Conservation (phyloP, 768 basidiomycete genomes). For the Hericium alpestre region DNA sequence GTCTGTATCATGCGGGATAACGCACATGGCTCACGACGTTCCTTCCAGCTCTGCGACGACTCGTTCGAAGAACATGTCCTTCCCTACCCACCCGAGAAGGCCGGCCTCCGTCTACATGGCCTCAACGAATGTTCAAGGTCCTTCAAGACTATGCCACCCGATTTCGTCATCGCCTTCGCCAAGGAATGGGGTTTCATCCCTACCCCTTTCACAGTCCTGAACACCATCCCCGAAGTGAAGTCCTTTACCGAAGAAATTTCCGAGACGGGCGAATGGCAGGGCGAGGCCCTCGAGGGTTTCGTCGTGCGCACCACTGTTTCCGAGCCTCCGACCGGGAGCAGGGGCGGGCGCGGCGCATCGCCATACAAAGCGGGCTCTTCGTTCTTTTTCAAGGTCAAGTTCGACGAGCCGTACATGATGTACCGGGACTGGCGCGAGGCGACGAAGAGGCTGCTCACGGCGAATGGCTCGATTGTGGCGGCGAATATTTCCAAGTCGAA, state of each 20-base stretch:
- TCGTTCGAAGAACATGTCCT: slow-evolving; percentile 95
- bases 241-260: slow-evolving; percentile 62
- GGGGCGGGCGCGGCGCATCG: slow-evolving; percentile 20
- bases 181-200: slow-evolving; percentile 85
- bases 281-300: slow-evolving; percentile 84
- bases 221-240: slow-evolving; percentile 56
- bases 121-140: slow-evolving; percentile 59
- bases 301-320: slow-evolving; percentile 74
- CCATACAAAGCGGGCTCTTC: slow-evolving; percentile 75
- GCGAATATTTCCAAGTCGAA: slow-evolving; percentile 48
- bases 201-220: slow-evolving; percentile 49
- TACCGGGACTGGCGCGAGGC: slow-evolving; percentile 96
- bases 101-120: slow-evolving; percentile 90
- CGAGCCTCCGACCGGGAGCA: slow-evolving; percentile 27
- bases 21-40: background rate
- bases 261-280: slow-evolving; percentile 66
- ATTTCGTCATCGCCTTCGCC: slow-evolving; percentile 68
- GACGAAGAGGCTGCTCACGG: slow-evolving; percentile 61
- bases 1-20: background rate
- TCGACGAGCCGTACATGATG: slow-evolving; percentile 98
- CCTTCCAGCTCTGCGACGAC: slow-evolving; percentile 86
- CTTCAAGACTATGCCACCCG: slow-evolving; percentile 64
- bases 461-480: slow-evolving; percentile 22
- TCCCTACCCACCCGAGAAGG: slow-evolving; percentile 65
- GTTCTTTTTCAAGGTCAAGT: slow-evolving; percentile 99